phyloP scores from a whole-genome alignment of 805 yeast species.

The Deakozyma indianensis region DNA sequence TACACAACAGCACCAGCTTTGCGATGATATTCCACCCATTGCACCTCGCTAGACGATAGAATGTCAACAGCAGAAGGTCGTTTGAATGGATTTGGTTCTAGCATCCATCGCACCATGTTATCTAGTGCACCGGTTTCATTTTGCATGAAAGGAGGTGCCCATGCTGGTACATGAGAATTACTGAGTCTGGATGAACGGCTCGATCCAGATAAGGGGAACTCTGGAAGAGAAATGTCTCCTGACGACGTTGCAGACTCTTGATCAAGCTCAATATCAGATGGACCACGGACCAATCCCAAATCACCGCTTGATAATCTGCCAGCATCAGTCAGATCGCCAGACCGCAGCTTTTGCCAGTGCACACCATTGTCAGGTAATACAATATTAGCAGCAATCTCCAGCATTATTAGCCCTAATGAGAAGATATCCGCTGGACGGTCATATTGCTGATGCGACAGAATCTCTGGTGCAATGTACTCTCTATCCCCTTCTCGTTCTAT shows the following conservation, averaged over 20 bases:
- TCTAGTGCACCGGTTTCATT: conserved; percentile 65
- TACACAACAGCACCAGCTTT: conserved; percentile 88
- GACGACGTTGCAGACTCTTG: neutral
- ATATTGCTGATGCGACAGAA: conserved; percentile 66
- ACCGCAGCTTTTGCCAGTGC: conserved; percentile 89
- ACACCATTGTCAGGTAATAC: conserved; percentile 90
- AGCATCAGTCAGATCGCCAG: conserved; percentile 92
- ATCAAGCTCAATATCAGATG: conserved; percentile 1
- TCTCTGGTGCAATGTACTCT: conserved; percentile 95
- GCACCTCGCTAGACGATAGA: conserved; percentile 58
- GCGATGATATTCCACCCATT: conserved; percentile 62
- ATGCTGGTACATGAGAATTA: conserved; percentile 38
- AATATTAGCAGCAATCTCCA: conserved; percentile 92
- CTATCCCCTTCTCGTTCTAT: conserved; percentile 95
- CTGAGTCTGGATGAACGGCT: neutral
- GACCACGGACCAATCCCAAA: conserved; percentile 21
- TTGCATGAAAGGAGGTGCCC: conserved; percentile 79
- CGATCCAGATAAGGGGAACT: neutral
- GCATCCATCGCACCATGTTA: conserved; percentile 73
- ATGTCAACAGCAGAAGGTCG: conserved; percentile 72
- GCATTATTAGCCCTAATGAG: conserved; percentile 83
- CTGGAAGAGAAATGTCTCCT: neutral
- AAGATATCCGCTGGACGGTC: conserved; percentile 90
- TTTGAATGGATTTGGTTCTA: conserved; percentile 62
- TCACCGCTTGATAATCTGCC: conserved; percentile 65